These are phyloP conservation scores for Candida pini DNA, from an alignment of 805 yeast genomes.

Conservation along the genomic window DNA sequence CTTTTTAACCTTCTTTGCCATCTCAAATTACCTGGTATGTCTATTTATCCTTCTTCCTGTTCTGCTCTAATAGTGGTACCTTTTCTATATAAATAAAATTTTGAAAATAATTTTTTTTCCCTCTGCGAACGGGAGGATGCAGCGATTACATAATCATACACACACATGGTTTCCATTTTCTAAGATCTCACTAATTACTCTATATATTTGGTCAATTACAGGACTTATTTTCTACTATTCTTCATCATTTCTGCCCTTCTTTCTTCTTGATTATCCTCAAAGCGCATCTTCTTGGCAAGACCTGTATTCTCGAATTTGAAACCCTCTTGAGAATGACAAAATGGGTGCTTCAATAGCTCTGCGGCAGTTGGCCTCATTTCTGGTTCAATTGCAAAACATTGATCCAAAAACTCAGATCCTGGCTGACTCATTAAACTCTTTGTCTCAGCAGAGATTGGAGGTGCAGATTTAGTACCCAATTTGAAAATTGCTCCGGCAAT, in stretches of 20 bases:
- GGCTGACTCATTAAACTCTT: conserved; percentile 51
- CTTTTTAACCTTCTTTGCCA: conserved; percentile 27
- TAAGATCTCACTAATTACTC: no score
- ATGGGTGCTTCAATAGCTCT: conserved; percentile 47
- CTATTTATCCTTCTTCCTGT: conserved; percentile 22
- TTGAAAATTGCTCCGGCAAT: conserved; percentile 93
- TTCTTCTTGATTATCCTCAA: conserved; percentile 22
- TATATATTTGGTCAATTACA: no score
- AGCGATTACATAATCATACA: no score
- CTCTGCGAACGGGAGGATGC: no score
- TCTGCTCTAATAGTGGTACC: no score
- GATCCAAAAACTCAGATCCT: conserved; percentile 67
- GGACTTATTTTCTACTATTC: conserved; percentile 9
- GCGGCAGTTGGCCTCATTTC: conserved; percentile 85
- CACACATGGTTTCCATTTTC: no score
- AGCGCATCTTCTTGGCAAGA: conserved; percentile 26
- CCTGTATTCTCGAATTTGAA: conserved; percentile 28
- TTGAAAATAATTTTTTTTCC: no score
- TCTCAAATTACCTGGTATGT: conserved; percentile 9
- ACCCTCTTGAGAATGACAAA: conserved; percentile 19
- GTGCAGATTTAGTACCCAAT: conserved; percentile 80
- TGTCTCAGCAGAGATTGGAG: conserved; percentile 94
- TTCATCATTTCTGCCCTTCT: conserved; percentile 23
- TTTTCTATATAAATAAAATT: no score
- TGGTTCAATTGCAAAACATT: conserved; percentile 76